Base-by-base conservation (phyloP, 129 eudicot genomes). In the Scalesia atractyloides region DNA sequence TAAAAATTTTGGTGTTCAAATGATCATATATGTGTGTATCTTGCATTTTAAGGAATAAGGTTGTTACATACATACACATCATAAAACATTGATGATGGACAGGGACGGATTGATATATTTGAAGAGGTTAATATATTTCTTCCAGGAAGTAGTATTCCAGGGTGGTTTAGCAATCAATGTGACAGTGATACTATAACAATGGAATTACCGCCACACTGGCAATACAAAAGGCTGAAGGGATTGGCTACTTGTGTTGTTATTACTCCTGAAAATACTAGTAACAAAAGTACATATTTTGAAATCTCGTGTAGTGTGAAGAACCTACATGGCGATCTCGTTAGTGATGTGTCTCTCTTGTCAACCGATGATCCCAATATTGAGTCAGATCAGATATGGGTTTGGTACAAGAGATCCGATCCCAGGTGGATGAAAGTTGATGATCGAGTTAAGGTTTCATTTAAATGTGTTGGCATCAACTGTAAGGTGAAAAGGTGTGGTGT, bases 91-190 rank as follows among this genome's bases (percentile, higher is more conserved):
- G 53, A 64, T 18, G 7, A 26, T 30, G 43, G 26, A 6, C 70
- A 65, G 80, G 80, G 80, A 43, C 56, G 54, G 66, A 15, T 66
- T 75, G 73, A 66, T 41, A 30, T 75, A 54, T 75, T 66, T 14
- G 49, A 75, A 54, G 67, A 75, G 67, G 80, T 66, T 66, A 56
- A 66, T 48, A 68, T 72, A 41, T 67, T 20, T 67, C 60, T 82
- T 72, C 80, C 86, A 9, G 82, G 82, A 26, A 59, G 71, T 59
- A 65, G 64, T 48, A 76, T 73, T 46, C 86, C 86, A 58, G 47
- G 56, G 41, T 65, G 86, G 82, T 72, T 72, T 72, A 51, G 69
- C 65, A 7, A 77, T 72, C 67, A 72, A 58, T 50, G 41, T 44
- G 61, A 26, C 34, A 73, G 49, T 46, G 73, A 66, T 54, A 39